A percentile compares a stretch with the other conserved stretches of the same genome.
phyloP scores from a whole-genome alignment of 306 rosid species.

The Rosa chinensis region DNA sequence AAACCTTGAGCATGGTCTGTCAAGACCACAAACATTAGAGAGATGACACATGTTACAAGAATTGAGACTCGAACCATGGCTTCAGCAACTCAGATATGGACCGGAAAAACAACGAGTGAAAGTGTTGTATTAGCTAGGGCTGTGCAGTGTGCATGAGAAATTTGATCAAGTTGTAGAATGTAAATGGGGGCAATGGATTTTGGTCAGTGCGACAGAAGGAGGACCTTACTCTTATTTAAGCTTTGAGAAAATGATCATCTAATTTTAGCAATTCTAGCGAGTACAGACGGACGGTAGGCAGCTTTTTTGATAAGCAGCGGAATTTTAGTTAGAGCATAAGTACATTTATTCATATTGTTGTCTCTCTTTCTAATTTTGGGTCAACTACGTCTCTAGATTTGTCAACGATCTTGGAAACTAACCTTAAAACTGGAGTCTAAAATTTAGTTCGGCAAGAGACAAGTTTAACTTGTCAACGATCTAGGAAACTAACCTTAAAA shows the following conservation, averaged over 20 bases:
- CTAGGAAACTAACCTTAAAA: no score
- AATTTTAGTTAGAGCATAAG: neutral
- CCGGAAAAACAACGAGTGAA: no score
- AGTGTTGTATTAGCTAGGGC: neutral
- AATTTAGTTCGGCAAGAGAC: neutral
- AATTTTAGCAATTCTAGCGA: neutral
- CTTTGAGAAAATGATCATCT: neutral
- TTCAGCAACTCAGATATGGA: neutral
- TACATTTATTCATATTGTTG: neutral
- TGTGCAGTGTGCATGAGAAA: neutral
- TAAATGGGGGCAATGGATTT: neutral
- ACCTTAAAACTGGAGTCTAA: neutral
- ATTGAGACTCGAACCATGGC: conserved; percentile 10
- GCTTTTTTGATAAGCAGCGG: neutral
- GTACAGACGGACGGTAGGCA: no score
- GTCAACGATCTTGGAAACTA: neutral
- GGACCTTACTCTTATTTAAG: neutral
- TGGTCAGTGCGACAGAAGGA: neutral
- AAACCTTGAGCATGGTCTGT: conserved; percentile 25
- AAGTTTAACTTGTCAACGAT: no score
- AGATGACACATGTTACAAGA: conserved; percentile 14
- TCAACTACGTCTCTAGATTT: neutral
- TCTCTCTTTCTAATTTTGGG: neutral
- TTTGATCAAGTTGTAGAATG: neutral
- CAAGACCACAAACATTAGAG: conserved; percentile 12